Percentiles rank a stretch among this genome's conserved stretches.
Conservation (phyloP, 2,329 filamentous ascomycete genomes). For the Aspergillus quadricinctus region DNA sequence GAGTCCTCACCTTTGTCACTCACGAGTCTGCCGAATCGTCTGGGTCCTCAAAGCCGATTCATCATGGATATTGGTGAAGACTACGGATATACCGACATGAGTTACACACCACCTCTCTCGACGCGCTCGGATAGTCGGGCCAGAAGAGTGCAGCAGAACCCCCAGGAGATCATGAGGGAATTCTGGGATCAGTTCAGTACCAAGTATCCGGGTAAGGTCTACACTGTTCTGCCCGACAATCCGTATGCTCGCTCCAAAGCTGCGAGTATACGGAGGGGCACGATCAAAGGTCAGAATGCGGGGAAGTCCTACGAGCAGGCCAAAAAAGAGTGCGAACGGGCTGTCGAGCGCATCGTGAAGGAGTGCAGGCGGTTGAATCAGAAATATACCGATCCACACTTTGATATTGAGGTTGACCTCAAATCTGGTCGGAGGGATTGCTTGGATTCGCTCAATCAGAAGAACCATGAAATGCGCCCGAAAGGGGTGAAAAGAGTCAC, state of each 20-base stretch:
- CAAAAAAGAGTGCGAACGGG: slow-evolving; percentile 60
- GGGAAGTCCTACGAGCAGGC: slow-evolving; percentile 70
- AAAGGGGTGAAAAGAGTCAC: slow-evolving; percentile 70
- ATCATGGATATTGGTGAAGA: slow-evolving; percentile 30
- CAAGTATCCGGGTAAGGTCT: slow-evolving; percentile 68
- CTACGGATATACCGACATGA: slow-evolving; percentile 14
- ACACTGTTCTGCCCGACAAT: slow-evolving; percentile 66
- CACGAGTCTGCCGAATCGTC: background rate
- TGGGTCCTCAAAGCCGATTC: background rate
- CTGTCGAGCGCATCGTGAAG: slow-evolving; percentile 54
- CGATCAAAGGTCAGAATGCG: slow-evolving; percentile 53
- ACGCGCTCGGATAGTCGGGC: slow-evolving; percentile 31
- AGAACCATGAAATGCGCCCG: slow-evolving; percentile 47
- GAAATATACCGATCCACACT: slow-evolving; percentile 82
- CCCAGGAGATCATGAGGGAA: slow-evolving; percentile 65
- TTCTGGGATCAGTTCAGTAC: slow-evolving; percentile 71
- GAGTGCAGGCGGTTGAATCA: slow-evolving; percentile 74
- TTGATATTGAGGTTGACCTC: slow-evolving; percentile 75
- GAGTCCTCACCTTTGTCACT: background rate
- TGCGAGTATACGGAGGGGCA: slow-evolving; percentile 51
- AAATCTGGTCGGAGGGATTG: slow-evolving; percentile 55
- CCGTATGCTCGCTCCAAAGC: slow-evolving; percentile 59
- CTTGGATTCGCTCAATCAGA: slow-evolving; percentile 43
- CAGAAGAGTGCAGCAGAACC: slow-evolving; percentile 48
- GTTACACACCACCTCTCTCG: slow-evolving; percentile 22